Conservation (phyloP, 2,329 filamentous ascomycete genomes). For the Aspergillus texensis region DNA sequence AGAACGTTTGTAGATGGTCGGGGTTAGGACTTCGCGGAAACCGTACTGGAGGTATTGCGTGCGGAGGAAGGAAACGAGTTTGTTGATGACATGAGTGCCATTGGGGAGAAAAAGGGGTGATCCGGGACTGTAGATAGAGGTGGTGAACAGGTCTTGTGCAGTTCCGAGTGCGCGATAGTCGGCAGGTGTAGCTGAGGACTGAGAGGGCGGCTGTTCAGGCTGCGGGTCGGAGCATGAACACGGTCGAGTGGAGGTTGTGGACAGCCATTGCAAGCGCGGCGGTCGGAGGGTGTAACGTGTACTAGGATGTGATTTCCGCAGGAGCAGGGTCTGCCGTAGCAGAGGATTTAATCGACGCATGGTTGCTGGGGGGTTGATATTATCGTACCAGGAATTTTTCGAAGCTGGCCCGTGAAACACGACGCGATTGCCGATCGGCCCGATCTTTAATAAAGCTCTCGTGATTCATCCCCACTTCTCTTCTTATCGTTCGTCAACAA, state of each 20-base stretch:
- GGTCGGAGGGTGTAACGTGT: not conserved
- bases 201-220: slow-evolving; percentile 17
- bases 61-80: slow-evolving; percentile 77
- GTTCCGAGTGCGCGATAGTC: slow-evolving; percentile 56
- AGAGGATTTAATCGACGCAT: slow-evolving; percentile 24
- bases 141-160: slow-evolving; percentile 75
- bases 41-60: slow-evolving; percentile 83
- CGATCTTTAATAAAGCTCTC: slow-evolving; percentile 15
- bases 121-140: slow-evolving; percentile 77
- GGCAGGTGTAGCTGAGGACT: slow-evolving; percentile 41
- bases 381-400: slow-evolving; percentile 2
- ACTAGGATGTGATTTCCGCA: not conserved
- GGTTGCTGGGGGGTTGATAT: slow-evolving; percentile 1
- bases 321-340: slow-evolving; percentile 12
- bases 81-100: slow-evolving; percentile 81
- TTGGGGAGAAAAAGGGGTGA: slow-evolving; percentile 84
- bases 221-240: slow-evolving; percentile 34
- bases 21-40: slow-evolving; percentile 85
- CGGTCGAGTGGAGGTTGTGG: slow-evolving; percentile 22
- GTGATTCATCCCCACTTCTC: slow-evolving; percentile 21
- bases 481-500: slow-evolving; percentile 9
- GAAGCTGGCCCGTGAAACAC: slow-evolving; percentile 16
- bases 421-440: slow-evolving; percentile 15
- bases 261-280: slow-evolving; percentile 25
- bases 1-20: slow-evolving; percentile 86